These are phyloP conservation scores for Diaporthe velutina DNA, from an alignment of 2,329 filamentous ascomycete species.

Conservation along the genomic window DNA sequence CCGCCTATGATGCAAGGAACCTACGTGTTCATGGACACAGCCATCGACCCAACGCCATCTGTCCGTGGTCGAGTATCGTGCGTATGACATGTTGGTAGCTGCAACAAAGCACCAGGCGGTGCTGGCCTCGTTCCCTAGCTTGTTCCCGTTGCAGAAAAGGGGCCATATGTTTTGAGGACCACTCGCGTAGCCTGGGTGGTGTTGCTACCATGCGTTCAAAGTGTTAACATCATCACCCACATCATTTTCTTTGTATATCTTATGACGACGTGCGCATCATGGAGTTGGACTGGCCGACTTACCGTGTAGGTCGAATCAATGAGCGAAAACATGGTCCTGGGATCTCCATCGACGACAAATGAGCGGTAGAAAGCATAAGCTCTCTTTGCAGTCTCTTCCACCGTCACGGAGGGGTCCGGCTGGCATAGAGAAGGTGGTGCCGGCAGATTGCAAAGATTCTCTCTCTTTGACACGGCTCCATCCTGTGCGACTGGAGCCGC, in stretches of 20 bases:
- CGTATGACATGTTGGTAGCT: slow-evolving; percentile 56
- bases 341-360: slow-evolving; percentile 55
- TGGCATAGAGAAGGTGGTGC: slow-evolving; percentile 52
- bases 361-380: slow-evolving; percentile 57
- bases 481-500: slow-evolving; percentile 45
- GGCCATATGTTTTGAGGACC: slow-evolving; percentile 54
- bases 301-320: slow-evolving; percentile 54
- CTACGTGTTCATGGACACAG: slow-evolving; percentile 56
- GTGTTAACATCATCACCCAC: background rate
- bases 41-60: slow-evolving; percentile 56
- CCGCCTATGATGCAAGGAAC: slow-evolving; percentile 34
- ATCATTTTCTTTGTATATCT: background rate
- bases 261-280: background rate
- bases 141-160: slow-evolving; percentile 53
- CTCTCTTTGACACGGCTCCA: slow-evolving; percentile 46
- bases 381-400: slow-evolving; percentile 53
- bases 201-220: slow-evolving; percentile 48
- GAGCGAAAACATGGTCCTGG: slow-evolving; percentile 55
- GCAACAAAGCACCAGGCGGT: slow-evolving; percentile 55
- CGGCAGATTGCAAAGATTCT: slow-evolving; percentile 53
- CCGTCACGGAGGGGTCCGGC: slow-evolving; percentile 49
- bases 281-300: slow-evolving; percentile 33
- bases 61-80: slow-evolving; percentile 52
- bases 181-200: slow-evolving; percentile 51
- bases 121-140: slow-evolving; percentile 49